Conservation (phyloP, 2,329 filamentous ascomycete genomes). For the Xylaria sp. region DNA sequence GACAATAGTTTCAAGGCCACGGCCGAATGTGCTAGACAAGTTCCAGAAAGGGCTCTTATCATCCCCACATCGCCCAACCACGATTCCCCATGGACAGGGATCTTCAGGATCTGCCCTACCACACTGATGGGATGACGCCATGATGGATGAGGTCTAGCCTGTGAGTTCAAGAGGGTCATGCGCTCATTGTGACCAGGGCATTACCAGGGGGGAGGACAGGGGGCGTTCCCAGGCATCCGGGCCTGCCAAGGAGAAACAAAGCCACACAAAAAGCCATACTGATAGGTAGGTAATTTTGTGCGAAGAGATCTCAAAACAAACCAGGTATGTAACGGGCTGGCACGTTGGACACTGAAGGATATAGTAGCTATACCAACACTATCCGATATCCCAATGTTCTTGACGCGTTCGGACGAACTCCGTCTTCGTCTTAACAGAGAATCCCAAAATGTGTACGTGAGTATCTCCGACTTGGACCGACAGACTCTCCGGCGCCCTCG, state of each 20-base stretch:
- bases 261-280: conserved; percentile 15
- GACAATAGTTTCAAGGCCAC: conserved; percentile 34
- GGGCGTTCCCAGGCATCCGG: conserved; percentile 32
- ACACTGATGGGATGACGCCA: conserved; percentile 45
- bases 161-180: conserved; percentile 37
- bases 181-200: conserved; percentile 32
- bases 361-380: background rate
- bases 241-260: conserved; percentile 29
- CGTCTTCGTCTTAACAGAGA: background rate
- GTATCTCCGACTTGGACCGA: background rate
- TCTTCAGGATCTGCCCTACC: conserved; percentile 44
- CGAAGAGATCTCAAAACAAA: conserved; percentile 12
- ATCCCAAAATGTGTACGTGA: background rate
- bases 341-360: background rate
- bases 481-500: background rate
- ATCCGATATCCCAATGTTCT: background rate
- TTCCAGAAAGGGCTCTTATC: conserved; percentile 36
- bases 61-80: conserved; percentile 44
- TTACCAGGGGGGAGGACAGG: background rate
- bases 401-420: background rate
- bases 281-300: conserved; percentile 4
- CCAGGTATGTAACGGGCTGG: background rate
- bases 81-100: conserved; percentile 40
- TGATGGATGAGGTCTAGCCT: conserved; percentile 38
- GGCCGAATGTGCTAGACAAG: conserved; percentile 25